Percentiles rank a stretch among this genome's conserved stretches.
phyloP scores from a whole-genome alignment of 139 green algal species.

The Pleodorina starrii region DNA sequence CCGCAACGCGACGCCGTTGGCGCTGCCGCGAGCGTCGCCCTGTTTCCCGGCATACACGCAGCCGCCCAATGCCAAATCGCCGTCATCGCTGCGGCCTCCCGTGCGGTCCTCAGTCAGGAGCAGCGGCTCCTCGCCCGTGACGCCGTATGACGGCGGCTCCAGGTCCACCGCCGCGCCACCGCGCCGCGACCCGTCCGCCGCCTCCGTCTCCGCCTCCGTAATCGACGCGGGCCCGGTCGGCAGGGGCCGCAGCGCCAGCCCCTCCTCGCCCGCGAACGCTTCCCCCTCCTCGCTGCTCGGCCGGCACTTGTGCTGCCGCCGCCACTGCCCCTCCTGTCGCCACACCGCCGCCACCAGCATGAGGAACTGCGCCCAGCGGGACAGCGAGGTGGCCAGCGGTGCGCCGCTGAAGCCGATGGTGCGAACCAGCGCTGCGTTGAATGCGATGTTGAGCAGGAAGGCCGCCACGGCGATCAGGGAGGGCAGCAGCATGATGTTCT shows the following conservation, averaged over 20 bases:
- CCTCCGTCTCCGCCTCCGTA: not conserved
- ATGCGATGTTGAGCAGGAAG: conserved; percentile 54
- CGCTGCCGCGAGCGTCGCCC: not conserved
- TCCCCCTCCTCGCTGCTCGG: not conserved
- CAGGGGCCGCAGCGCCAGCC: not conserved
- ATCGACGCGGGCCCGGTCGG: not conserved
- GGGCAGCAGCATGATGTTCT: conserved; percentile 49
- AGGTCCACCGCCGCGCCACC: not conserved
- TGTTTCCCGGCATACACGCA: not conserved
- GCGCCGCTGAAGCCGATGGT: conserved; percentile 45
- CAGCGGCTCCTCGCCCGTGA: not conserved
- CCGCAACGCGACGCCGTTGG: not conserved
- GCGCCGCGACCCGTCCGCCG: not conserved
- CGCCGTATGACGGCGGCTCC: not conserved
- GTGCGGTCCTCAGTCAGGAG: not conserved
- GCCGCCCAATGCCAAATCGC: not conserved
- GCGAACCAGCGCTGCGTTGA: conserved; percentile 47
- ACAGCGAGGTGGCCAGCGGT: conserved; percentile 55
- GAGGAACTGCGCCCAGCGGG: conserved; percentile 54
- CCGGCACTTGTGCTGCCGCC: not conserved
- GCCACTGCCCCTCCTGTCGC: conserved; percentile 18
- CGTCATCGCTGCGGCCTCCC: not conserved
- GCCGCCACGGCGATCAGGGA: conserved; percentile 42
- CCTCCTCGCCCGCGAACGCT: not conserved
- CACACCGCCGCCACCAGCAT: conserved; percentile 32